These are phyloP conservation scores for Gossypium bickii DNA, from an alignment of 345 rosid genomes.

Conservation along the genomic window DNA sequence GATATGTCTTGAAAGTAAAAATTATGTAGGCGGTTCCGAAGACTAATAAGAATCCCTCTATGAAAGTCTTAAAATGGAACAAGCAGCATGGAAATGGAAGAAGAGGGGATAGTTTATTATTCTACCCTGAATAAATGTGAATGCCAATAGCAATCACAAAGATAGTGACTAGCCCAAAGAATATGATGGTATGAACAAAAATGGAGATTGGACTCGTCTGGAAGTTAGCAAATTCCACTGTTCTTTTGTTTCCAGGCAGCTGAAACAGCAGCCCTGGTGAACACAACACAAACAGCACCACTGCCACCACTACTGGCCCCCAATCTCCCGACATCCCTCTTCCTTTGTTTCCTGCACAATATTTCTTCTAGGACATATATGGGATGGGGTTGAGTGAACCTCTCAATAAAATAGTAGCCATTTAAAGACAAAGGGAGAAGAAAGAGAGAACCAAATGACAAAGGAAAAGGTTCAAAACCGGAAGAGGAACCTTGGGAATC, in stretches of 20 bases:
- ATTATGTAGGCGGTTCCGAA: no score
- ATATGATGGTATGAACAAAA: constrained; percentile 74
- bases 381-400: neutral
- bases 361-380: neutral
- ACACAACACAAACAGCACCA: constrained; percentile 69
- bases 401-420: neutral
- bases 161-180: constrained; percentile 67
- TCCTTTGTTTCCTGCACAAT: neutral
- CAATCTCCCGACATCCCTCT: constrained; percentile 66
- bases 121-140: constrained; percentile 68
- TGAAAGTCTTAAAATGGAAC: neutral
- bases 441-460: neutral
- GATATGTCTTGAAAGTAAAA: neutral
- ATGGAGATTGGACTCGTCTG: constrained; percentile 88
- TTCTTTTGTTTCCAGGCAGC: constrained; percentile 60
- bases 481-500: neutral
- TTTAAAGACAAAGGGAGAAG: neutral
- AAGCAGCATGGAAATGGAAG: neutral
- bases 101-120: neutral
- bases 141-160: constrained; percentile 65
- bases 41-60: no score
- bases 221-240: constrained; percentile 63
- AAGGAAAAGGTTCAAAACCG: neutral
- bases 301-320: constrained; percentile 86
- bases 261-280: constrained; percentile 77